Conservation (phyloP, 2,329 filamentous ascomycete species). For the Aspergillus sp. region DNA sequence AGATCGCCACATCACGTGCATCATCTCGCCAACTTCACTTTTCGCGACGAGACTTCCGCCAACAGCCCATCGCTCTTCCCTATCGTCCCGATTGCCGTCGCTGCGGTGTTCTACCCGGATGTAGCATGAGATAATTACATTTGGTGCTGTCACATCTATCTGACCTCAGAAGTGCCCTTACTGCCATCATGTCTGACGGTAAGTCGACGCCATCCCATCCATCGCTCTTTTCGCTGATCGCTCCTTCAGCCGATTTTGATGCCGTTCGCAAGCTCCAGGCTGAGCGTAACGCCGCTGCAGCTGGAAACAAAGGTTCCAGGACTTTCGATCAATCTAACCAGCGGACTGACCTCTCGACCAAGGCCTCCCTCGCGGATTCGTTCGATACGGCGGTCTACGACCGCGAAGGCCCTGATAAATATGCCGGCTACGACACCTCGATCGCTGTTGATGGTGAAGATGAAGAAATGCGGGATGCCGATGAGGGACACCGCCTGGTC, state of each 20-base stretch:
- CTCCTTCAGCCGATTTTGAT: conserved; percentile 63
- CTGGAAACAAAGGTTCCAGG: conserved; percentile 70
- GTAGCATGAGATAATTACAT: conserved; percentile 24
- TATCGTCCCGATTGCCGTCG: conserved; percentile 18
- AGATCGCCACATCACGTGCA: too few relatives aligned
- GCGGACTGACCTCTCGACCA: conserved; percentile 73
- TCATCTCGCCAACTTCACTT: conserved; percentile 11
- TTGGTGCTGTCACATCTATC: conserved; percentile 14
- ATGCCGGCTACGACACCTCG: conserved; percentile 80
- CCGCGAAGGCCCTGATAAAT: conserved; percentile 66
- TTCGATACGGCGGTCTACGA: conserved; percentile 88
- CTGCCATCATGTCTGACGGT: conserved; percentile 38
- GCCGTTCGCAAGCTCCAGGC: conserved; percentile 78
- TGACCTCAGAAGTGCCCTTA: conserved; percentile 15
- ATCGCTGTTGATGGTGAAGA: conserved; percentile 71
- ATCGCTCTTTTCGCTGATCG: conserved; percentile 14
- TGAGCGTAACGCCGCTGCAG: conserved; percentile 76
- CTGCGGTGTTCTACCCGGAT: conserved; percentile 26
- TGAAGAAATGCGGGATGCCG: conserved; percentile 67
- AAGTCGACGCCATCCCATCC: conserved; percentile 13
- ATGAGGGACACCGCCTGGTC: conserved; percentile 67
- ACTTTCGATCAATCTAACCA: conserved; percentile 70
- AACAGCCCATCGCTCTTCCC: conserved; percentile 10
- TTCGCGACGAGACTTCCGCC: conserved; percentile 14
- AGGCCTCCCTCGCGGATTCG: conserved; percentile 77